These are phyloP conservation scores for Saccharomycopsis sp. DNA, from an alignment of 805 yeast species.

Conservation along the genomic window DNA sequence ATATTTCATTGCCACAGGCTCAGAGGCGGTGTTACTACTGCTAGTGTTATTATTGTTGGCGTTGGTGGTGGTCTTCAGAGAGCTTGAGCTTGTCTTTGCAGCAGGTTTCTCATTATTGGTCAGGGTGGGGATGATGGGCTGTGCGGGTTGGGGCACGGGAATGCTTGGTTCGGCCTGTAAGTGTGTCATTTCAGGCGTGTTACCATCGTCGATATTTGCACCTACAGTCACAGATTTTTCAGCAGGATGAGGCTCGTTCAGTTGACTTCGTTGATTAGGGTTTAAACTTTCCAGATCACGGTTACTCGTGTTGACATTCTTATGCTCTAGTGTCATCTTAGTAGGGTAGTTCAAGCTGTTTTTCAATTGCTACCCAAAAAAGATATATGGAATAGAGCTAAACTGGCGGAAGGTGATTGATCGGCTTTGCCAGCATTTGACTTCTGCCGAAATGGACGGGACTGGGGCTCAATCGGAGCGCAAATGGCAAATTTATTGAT, in stretches of 20 bases:
- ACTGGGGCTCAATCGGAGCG: neutral
- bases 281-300: neutral
- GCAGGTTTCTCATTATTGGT: neutral
- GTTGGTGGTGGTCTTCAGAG: neutral
- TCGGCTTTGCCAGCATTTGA: neutral
- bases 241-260: neutral
- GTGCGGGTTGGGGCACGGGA: neutral
- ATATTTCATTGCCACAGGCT: neutral
- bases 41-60: neutral
- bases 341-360: neutral
- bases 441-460: neutral
- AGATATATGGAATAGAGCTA: neutral
- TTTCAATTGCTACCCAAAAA: too few relatives aligned
- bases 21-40: neutral
- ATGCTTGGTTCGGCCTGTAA: neutral
- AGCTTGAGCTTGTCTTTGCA: neutral
- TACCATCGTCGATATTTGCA: neutral
- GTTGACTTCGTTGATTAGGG: slow-evolving; percentile 1
- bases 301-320: neutral
- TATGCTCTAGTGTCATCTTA: neutral
- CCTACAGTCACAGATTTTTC: neutral
- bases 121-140: too few relatives aligned
- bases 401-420: neutral
- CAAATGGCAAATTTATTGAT: neutral
- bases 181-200: too few relatives aligned